phyloP scores from a whole-genome alignment of 2,329 filamentous ascomycete genomes.

The Cladosporium cucumerinum region DNA sequence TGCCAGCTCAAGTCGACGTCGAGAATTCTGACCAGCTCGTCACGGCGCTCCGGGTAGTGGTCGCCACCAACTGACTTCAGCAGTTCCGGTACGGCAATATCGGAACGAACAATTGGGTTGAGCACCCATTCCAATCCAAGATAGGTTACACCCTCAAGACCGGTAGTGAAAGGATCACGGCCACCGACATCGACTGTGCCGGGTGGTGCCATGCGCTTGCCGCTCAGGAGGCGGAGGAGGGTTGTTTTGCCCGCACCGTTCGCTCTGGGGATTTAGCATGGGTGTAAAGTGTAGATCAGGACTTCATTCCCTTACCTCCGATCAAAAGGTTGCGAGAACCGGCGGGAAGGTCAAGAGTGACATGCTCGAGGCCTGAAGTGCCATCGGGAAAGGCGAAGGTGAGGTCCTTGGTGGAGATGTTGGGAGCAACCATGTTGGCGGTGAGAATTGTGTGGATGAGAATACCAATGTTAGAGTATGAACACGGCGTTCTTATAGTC shows the following conservation, averaged over 20 bases:
- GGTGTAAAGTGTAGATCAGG: slow-evolving; percentile 19
- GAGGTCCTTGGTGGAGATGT: slow-evolving; percentile 71
- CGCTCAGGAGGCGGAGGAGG: slow-evolving; percentile 86
- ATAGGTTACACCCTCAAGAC: slow-evolving; percentile 92
- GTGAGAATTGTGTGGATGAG: neutral
- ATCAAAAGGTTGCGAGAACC: slow-evolving; percentile 86
- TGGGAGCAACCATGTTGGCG: slow-evolving; percentile 43
- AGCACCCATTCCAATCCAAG: slow-evolving; percentile 97
- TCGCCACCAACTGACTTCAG: slow-evolving; percentile 83
- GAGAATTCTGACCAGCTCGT: slow-evolving; percentile 82
- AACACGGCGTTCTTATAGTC: neutral
- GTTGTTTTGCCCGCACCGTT: slow-evolving; percentile 98
- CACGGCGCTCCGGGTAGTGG: slow-evolving; percentile 73
- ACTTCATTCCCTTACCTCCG: slow-evolving; percentile 56
- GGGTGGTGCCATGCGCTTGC: slow-evolving; percentile 84
- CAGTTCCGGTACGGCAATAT: slow-evolving; percentile 86
- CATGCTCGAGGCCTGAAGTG: slow-evolving; percentile 69
- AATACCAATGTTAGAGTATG: neutral
- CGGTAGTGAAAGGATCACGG: slow-evolving; percentile 86
- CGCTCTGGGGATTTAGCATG: slow-evolving; percentile 48
- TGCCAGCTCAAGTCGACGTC: slow-evolving; percentile 92
- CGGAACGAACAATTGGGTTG: slow-evolving; percentile 91
- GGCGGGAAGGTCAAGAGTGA: slow-evolving; percentile 73
- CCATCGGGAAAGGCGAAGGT: slow-evolving; percentile 88
- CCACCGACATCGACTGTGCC: slow-evolving; percentile 73